A percentile compares a stretch with the other conserved stretches of the same genome.
Conservation (phyloP, 495 filamentous ascomycete species). For the Aspergillus hancockii region DNA sequence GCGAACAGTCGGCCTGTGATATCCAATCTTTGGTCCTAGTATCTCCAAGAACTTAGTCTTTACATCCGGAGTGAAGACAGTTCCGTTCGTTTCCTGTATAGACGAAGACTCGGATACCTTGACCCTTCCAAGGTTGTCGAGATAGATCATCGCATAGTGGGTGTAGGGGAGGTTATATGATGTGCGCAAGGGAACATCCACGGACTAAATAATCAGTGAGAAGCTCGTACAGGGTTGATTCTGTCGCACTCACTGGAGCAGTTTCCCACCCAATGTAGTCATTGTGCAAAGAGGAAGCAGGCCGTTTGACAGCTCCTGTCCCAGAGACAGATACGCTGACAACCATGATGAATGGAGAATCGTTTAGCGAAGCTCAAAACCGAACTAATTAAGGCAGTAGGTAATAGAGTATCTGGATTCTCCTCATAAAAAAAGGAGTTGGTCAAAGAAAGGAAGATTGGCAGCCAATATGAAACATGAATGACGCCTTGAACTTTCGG, state of each 20-base stretch:
- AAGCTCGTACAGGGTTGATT: not conserved
- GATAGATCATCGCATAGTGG: conserved; percentile 46
- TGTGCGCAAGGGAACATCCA: conserved; percentile 32
- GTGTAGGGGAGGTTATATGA: conserved; percentile 35
- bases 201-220: conserved; percentile 25
- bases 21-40: conserved; percentile 34
- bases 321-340: conserved; percentile 30
- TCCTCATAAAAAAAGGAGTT: not conserved
- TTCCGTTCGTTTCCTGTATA: conserved; percentile 34
- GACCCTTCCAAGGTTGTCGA: conserved; percentile 41
- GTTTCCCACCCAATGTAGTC: conserved; percentile 37
- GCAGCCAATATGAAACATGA: conserved; percentile 9
- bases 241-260: conserved; percentile 33
- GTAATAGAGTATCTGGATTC: not conserved
- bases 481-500: not conserved
- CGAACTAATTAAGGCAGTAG: conserved; percentile 6
- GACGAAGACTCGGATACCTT: conserved; percentile 40
- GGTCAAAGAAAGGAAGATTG: not conserved
- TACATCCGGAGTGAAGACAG: conserved; percentile 41
- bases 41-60: conserved; percentile 42
- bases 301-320: conserved; percentile 38
- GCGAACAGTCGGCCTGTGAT: conserved; percentile 29
- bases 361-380: conserved; percentile 11
- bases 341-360: conserved; percentile 33
- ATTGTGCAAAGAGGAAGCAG: conserved; percentile 35